phyloP scores from a whole-genome alignment of 352 stramenopile genomes.

The Globisporangium ultimum region DNA sequence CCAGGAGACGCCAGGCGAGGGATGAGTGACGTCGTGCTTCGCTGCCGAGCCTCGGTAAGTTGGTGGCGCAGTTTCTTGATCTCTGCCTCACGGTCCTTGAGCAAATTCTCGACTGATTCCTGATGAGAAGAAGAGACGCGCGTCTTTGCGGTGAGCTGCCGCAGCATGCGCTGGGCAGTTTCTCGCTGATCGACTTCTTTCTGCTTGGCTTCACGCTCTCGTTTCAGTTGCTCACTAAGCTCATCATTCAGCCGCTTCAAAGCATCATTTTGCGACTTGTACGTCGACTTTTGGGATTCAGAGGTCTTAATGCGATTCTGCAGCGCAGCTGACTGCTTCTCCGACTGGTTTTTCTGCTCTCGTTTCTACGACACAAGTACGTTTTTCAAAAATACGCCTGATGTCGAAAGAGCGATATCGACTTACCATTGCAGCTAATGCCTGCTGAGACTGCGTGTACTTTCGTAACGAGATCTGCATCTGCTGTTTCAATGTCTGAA shows the following conservation, averaged over 20 bases:
- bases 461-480: slow-evolving; percentile 85
- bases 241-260: slow-evolving; percentile 71
- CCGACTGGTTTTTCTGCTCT: slow-evolving; percentile 90
- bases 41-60: slow-evolving; percentile 66
- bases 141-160: slow-evolving; percentile 64
- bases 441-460: slow-evolving; percentile 87
- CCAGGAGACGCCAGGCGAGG: slow-evolving; percentile 43
- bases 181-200: slow-evolving; percentile 71
- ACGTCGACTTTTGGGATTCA: slow-evolving; percentile 60
- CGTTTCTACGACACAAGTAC: slow-evolving; percentile 71
- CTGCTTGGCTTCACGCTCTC: slow-evolving; percentile 65
- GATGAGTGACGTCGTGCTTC: slow-evolving; percentile 70
- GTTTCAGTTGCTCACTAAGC: slow-evolving; percentile 62
- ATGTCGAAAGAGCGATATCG: slow-evolving; percentile 21
- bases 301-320: slow-evolving; percentile 79
- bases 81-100: slow-evolving; percentile 77
- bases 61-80: slow-evolving; percentile 75
- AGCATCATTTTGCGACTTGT: slow-evolving; percentile 60
- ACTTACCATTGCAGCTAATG: slow-evolving; percentile 88
- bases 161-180: slow-evolving; percentile 49
- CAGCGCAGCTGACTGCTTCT: slow-evolving; percentile 79
- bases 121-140: slow-evolving; percentile 68
- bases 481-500: slow-evolving; percentile 93
- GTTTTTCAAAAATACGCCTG: slow-evolving; percentile 11
- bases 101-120: slow-evolving; percentile 56